Evolutionary conservation across 2,329 filamentous ascomycete genomes (phyloP), one percentile per base, ranked within the genome.

Genomic region (Ophiostoma ulmi): DNA sequence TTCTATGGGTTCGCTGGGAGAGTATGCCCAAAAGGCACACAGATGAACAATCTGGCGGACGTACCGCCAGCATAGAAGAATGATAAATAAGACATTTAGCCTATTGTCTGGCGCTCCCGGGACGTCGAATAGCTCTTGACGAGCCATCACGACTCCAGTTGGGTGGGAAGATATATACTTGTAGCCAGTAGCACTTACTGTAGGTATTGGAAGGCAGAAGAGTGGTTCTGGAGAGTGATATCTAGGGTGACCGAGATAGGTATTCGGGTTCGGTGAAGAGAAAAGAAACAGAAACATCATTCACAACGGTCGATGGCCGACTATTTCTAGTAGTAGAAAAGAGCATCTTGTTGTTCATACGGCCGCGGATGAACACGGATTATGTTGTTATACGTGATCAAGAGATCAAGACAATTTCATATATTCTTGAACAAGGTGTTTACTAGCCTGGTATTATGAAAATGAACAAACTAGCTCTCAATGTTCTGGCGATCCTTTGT

Each of bases 1-100:
- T 0, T 22, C 36, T 0, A 73, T 75, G 0, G 78, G 71, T 0
- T 76, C 73, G 0, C 77, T 74, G 5, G 84, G 79, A 0, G 74
- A 74, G 73, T 85, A 86, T 0, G 77, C 65, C 73, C 77, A 80
- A 67, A 80, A 83, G 0, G 79, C 80, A 0, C 82, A 36, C 1
- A 81, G 68, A 74, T 85, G 80, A 38, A 82, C 79, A 0, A 84
- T 55, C 0, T 85, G 77, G 1, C 84, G 81, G 0, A 80, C 70
- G 72, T 86, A 87, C 0, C 85, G 78, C 74, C 82, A 82, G 10
- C 11, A 10, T 1, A 82, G 6, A 22, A 11, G 7, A 65, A 22
- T 1, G 14, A 3, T 7, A 14, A 83, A 81, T 1, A 83, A 77
- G 6, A 77, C 69, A 0, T 76, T 17, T 68, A 83, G 83, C 3